Base-by-base conservation (phyloP, 345 rosid species). In the Passiflora organensis region DNA sequence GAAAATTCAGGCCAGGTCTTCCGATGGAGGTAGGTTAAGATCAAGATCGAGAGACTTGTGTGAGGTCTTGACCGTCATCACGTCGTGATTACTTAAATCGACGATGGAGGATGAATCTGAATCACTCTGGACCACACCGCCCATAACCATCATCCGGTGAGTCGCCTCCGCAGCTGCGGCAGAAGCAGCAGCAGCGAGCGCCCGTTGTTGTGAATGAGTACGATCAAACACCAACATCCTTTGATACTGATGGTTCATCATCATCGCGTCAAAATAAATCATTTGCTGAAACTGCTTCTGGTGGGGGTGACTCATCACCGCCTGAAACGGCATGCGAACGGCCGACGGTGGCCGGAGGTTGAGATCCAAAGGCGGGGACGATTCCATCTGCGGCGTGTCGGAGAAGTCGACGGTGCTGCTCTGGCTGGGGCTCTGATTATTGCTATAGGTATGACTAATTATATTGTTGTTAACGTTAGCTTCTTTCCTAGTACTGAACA, bases 371-470 rank as follows among this genome's bases (percentile, higher is more conserved):
- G 64, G 66, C 10, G 76, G 53, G 13, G 77, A 66, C 6, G 51
- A 53, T 8, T 76, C 72, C 44, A 50, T 58, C 65, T 58, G 53
- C 39, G 55, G 53, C 1, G 77, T 80, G 80, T 83, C 76, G 0
- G 86, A 77, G 0, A 87, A 81, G 59, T 81, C 85, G 15, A 81
- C 84, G 43, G 91, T 82, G 59, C 86, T 82, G 47, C 73, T 77
- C 63, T 57, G 90, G 64, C 87, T 88, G 0, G 79, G 82, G 48
- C 87, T 85, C 65, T 66, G 72, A 17, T 64, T 70, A 24, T 23
- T 58, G 14, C 15, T 58, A 18, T n/a, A n/a, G 21, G 17, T 53
- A 19, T 10, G 28, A 18, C 1, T 24, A n/a, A n/a, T n/a, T 1
- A 9, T 13, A 1, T 47, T 63, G 12, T 19, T 48, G n/a, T 22